These are phyloP conservation scores for Auxenochlorella protothecoides DNA, from an alignment of 139 green algal species.

Conservation along the genomic window DNA sequence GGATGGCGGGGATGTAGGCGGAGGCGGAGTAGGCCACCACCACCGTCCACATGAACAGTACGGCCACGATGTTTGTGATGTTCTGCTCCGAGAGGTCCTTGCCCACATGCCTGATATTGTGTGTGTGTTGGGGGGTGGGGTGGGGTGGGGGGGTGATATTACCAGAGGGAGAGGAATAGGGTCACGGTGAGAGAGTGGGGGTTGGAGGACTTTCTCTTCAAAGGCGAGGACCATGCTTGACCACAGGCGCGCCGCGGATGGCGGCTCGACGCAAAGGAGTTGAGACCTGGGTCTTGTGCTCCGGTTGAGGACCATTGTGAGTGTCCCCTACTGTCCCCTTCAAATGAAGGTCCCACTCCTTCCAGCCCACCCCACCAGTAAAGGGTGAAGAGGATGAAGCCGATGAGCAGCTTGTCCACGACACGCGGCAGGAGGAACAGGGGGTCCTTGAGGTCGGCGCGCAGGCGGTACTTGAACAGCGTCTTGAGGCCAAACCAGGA, in stretches of 20 bases:
- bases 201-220: too few species aligned
- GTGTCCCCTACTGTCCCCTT: too few species aligned
- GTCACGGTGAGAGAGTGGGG: too few species aligned
- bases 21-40: slow-evolving; percentile 64
- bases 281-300: too few species aligned
- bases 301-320: too few species aligned
- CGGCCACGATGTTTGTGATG: slow-evolving; percentile 44
- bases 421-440: slow-evolving; percentile 55
- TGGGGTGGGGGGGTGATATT: neutral
- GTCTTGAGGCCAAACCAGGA: slow-evolving; percentile 55
- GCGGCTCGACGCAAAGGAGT: neutral
- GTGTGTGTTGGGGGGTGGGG: too few species aligned
- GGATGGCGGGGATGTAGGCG: slow-evolving; percentile 63
- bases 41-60: slow-evolving; percentile 69
- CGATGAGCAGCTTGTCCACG: slow-evolving; percentile 48
- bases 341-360: too few species aligned
- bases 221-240: too few species aligned
- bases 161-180: neutral
- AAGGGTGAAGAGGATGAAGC: slow-evolving; percentile 43
- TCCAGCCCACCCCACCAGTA: slow-evolving; percentile 18
- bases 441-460: slow-evolving; percentile 49
- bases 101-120: neutral
- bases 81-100: slow-evolving; percentile 10
- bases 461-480: slow-evolving; percentile 59
- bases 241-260: neutral